Base-by-base conservation (phyloP, 768 basidiomycete species). In the Suillus hirtellus region DNA sequence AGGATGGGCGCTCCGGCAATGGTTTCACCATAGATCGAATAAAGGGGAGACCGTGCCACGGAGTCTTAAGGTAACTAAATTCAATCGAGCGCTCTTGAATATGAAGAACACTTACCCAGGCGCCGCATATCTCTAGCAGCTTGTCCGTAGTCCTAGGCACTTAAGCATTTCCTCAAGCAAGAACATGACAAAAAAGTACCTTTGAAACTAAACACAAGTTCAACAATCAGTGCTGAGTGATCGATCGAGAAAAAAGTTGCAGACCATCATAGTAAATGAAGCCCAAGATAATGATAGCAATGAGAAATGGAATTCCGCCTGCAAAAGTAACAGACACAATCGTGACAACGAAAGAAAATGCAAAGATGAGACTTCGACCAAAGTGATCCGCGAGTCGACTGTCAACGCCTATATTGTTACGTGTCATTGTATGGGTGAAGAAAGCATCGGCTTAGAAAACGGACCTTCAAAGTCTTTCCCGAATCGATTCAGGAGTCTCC, bases 391-490 rank as follows among this genome's bases (percentile, higher is more conserved):
- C 84, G 65, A 94, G 82, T 59, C 72, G 86, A 67, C 92, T 93
- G 71, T 96, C 94, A 55, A 96, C 86, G 31, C 89, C 92, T 88
- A 69, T 64, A 24, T 64, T 64, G 60, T 24, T 17, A 49, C 21
- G 67, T 31, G 0, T 59, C 43, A 70, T 73, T 65, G 66, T 14
- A 60, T 58, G 14, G 47, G n/a, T 4, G 12, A 34, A 35, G 11
- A 37, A 34, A 15, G 8, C 21, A 3, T 21, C 31, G 15, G 17
- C 40, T 21, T 27, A 24, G 4, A 46, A 11, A 34, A 44, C 64
- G 35, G 62, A 76, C 82, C 90, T 78, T 95, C 93, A 62, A 96
- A 91, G 71, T 96, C 95, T 73, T 96, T 96, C 49, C 95, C 94
- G 66, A 92, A 90, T 53, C 93, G 80, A 67, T 95, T 93, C 43